Evolutionary conservation across 164 flowering plant genomes (phyloP).

Genomic region (Piper betle): DNA sequence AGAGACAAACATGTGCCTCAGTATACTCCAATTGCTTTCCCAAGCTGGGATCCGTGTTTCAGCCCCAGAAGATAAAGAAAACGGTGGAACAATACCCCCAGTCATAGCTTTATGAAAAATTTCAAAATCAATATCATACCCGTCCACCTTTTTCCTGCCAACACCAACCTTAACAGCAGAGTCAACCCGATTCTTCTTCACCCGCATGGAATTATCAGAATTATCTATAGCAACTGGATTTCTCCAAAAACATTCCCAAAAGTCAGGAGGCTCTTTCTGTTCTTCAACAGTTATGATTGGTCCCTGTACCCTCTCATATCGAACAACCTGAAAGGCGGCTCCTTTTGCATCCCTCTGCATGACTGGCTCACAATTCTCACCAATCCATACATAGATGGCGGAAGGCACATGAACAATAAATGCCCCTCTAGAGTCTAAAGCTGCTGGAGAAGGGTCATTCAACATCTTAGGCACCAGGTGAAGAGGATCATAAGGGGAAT

Average conservation of each 20-base stretch:
- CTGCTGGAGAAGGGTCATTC: conserved; percentile 20
- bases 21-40: conserved; percentile 50
- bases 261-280: conserved; percentile 46
- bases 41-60: conserved; percentile 43
- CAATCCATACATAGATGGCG: conserved; percentile 58
- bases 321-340: conserved; percentile 60
- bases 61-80: conserved; percentile 33
- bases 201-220: not conserved
- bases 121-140: conserved; percentile 58
- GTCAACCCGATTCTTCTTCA: conserved; percentile 26
- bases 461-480: conserved; percentile 70
- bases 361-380: conserved; percentile 29
- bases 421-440: conserved; percentile 76
- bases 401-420: conserved; percentile 60
- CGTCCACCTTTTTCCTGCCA: conserved; percentile 6
- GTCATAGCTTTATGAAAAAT: conserved; percentile 44
- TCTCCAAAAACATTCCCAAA: conserved; percentile 22
- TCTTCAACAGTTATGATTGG: conserved; percentile 32
- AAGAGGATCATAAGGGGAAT: conserved; percentile 69
- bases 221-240: too few relatives aligned
- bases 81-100: conserved; percentile 69
- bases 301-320: conserved; percentile 56
- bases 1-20: conserved; percentile 35
- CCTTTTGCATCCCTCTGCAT: conserved; percentile 41
- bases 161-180: conserved; percentile 7